Base-by-base conservation (phyloP, 2,329 filamentous ascomycete genomes). In the Ceratocystiopsis minuta region DNA sequence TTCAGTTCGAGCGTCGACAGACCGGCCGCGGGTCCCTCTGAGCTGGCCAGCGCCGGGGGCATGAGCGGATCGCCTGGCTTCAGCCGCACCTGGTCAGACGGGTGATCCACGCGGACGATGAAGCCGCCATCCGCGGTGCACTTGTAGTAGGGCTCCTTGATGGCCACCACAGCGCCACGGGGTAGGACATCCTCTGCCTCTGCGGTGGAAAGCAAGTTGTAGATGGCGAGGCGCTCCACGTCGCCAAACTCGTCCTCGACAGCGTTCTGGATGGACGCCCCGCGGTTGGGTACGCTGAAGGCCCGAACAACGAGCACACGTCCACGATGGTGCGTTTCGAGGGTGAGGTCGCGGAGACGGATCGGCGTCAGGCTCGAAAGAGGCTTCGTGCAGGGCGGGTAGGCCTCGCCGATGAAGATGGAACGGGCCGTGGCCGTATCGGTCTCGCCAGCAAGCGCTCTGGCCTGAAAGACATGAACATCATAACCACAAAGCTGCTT, bases 141-240 rank as follows among this genome's bases (percentile, higher is more conserved):
- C 16, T 53, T 52, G 45, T 57, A 58, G 32, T 57, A 60, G 0
- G 58, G 57, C 40, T 60, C 57, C 40, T 60, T 60, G 44, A 60
- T 41, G 3, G 57, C 54, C 0, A 59, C 46, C 2, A 57, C 42
- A 5, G 33, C 15, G 14, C 37, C 37, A 3, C 4, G 3, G 4
- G 38, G 37, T 6, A 43, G 20, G 2, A 40, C 9, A 2, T 34
- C 35, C 1, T n/a, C 28, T 5, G 44, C 16, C 10, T 1, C 12
- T 2, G 32, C 41, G 4, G 24, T 20, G 4, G 38, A 38, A 6
- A 36, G 32, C 32, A 46, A 4, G 33, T 46, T 42, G 41, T 40
- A 43, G 80, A 83, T n/a, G 80, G 82, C 2, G 78, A 90, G 55
- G 69, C 80, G 31, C 80, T 88, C 55, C 69, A 83, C n/a, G 67